Percentiles rank a stretch among this genome's conserved stretches.
phyloP scores from a whole-genome alignment of 441 rosid species.

The Euphorbia celastroides region DNA sequence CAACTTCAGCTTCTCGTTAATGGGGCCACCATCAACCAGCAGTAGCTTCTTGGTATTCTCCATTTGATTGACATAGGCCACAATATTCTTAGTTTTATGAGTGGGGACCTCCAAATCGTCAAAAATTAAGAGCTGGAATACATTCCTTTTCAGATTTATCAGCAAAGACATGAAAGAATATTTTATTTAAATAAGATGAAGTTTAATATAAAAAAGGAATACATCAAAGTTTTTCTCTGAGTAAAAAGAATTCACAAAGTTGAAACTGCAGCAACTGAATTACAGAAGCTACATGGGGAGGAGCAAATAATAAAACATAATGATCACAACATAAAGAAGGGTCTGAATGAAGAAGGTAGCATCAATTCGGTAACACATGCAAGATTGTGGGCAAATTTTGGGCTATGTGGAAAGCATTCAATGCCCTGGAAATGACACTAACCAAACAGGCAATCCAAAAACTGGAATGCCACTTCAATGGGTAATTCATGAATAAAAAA shows the following conservation, averaged over 20 bases:
- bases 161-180: not conserved
- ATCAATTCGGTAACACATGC: not conserved
- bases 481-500: not conserved
- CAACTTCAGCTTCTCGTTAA: slow-evolving; percentile 75
- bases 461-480: not conserved
- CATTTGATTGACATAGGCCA: slow-evolving; percentile 60
- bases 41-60: slow-evolving; percentile 76
- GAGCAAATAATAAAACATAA: not conserved
- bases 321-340: not conserved
- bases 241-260: not conserved
- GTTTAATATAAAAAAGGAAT: not conserved
- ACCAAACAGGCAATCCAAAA: not conserved
- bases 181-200: not conserved
- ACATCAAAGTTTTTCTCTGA: not conserved
- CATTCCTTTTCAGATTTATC: slow-evolving; percentile 6
- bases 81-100: slow-evolving; percentile 81
- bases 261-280: not conserved
- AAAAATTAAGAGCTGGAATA: slow-evolving; percentile 66
- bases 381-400: not conserved
- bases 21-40: slow-evolving; percentile 70
- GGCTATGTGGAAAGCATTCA: not conserved
- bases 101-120: slow-evolving; percentile 75
- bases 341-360: not conserved
- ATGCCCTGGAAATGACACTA: not conserved
- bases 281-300: not conserved